Percentiles rank a stretch among this genome's conserved stretches.
Evolutionary conservation across 2,329 filamentous ascomycete species (phyloP).

Genomic region (Penicillium italicum): DNA sequence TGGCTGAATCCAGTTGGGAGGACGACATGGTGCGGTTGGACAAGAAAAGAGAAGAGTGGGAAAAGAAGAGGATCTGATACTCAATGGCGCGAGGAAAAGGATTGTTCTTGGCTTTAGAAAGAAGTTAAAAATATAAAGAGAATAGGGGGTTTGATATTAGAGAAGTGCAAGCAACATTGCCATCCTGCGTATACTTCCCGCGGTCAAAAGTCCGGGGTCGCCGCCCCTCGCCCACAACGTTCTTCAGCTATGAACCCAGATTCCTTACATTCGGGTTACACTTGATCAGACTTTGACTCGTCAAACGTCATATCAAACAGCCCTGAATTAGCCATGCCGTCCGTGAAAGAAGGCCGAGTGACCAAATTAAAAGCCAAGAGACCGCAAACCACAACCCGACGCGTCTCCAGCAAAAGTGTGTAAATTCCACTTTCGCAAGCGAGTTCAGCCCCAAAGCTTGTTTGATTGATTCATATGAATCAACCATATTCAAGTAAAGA

Average conservation of each 20-base stretch:
- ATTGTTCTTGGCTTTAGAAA: neutral
- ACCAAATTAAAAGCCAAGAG: constrained; percentile 19
- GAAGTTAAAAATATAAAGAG: neutral
- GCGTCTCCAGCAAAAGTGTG: constrained; percentile 21
- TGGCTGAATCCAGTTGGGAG: neutral
- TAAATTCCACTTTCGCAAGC: neutral
- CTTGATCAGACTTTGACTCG: neutral
- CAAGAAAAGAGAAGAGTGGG: neutral
- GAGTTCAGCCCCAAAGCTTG: neutral
- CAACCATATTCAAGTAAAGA: neutral
- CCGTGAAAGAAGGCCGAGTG: constrained; percentile 24
- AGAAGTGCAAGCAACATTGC: neutral
- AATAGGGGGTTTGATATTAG: neutral
- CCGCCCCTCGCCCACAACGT: neutral
- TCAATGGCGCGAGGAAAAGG: neutral
- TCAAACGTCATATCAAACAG: constrained; percentile 1
- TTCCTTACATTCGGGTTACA: neutral
- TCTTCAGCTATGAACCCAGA: neutral
- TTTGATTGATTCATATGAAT: neutral
- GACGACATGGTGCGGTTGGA: no score
- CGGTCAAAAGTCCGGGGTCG: neutral
- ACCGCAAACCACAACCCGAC: constrained; percentile 11
- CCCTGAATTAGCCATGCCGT: neutral
- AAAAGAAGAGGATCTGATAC: neutral
- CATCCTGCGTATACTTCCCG: neutral